Evolutionary conservation across 2,329 filamentous ascomycete genomes (phyloP), one percentile per base, ranked within the genome.

Genomic region (Hymenoscyphus fraxineus): DNA sequence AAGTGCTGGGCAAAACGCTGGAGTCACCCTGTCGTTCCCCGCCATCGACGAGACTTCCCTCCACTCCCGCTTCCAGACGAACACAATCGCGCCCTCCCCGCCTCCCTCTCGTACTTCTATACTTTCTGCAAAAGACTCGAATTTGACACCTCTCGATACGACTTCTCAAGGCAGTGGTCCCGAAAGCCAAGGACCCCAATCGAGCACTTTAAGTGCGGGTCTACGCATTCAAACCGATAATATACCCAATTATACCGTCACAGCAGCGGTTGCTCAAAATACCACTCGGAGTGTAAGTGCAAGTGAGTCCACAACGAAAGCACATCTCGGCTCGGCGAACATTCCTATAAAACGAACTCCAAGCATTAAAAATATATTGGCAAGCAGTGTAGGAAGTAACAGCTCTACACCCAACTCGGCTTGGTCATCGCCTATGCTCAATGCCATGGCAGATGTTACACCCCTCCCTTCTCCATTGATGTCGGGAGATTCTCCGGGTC

Each of bases 391-490:
- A 40, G 80, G 82, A 32, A 74, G 70, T 64, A 73, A 62, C 35
- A 73, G 76, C 16, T 87, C 84, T 44, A 81, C 86, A 1, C 82
- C 88, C 13, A 89, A 84, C 71, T 92, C 89, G 3, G 80, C 83
- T 38, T 81, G 89, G n/a, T 85, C 89, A 6, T 93, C 90, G 63
- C 90, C 90, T 3, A 84, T 90, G 68, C 85, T 93, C 62, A 84
- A 87, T 65, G 89, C 90, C 57, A 89, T 93, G 86, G 87, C 88
- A 66, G 89, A 92, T 74, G 79, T 95, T 67, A 94, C 91, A 3
- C 91, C 91, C 63, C 79, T 95, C 40, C 91, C 91, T 2, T 94
- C 91, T 27, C 91, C 91, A 3, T 81, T 93, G 57, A 81, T 89
- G 71, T 82, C 82, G 4, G 80, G 80, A 67, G 86, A 88, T 71